Evolutionary conservation across 2,329 filamentous ascomycete genomes (phyloP), one percentile per base, ranked within the genome.

Genomic region (Phialophora macrospora): DNA sequence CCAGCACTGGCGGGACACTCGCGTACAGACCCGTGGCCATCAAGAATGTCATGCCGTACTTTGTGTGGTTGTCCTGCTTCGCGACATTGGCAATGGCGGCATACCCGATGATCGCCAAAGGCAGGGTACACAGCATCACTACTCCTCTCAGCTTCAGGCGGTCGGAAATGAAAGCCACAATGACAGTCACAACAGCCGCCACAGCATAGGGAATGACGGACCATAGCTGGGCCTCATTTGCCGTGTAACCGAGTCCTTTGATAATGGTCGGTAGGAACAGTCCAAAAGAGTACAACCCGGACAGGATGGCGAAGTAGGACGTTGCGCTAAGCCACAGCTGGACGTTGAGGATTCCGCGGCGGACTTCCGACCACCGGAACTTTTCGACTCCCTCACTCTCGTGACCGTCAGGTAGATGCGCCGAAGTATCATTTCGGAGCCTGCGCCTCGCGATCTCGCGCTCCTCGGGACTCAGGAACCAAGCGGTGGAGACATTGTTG

Each of bases 241-340:
- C 79, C 7, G 82, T 80, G 77, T 90, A 86, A 3, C 84, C 84
- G 70, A 86, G 73, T 64, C 85, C 80, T 54, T 82, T 81, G 71
- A 96, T 90, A 73, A 96, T 95, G 24, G 87, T 90, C 0, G 92
- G 92, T 2, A 94, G 79, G 79, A 96, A 93, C 4, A 93, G 82
- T 2, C 86, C 88, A 77, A 93, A 92, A 4, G 88, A 88, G 75
- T 93, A 93, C 2, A 92, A 80, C 1, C 91, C 91, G 86, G 92
- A 92, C 75, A 93, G 94, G 67, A 93, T 88, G 57, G 90, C 77
- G 76, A 91, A 90, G 73, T 89, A 89, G 9, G 86, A 89, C 1
- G 84, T 80, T 77, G 87, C 94, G 24, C 89, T 95, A 80, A 96
- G 95, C 89, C 90, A 95, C 74, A 96, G 92, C 65, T 84, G 88